A percentile compares a stretch with the other conserved stretches of the same genome.
Conservation (phyloP, 768 basidiomycete genomes). For the Rhizopogon vulgaris region DNA sequence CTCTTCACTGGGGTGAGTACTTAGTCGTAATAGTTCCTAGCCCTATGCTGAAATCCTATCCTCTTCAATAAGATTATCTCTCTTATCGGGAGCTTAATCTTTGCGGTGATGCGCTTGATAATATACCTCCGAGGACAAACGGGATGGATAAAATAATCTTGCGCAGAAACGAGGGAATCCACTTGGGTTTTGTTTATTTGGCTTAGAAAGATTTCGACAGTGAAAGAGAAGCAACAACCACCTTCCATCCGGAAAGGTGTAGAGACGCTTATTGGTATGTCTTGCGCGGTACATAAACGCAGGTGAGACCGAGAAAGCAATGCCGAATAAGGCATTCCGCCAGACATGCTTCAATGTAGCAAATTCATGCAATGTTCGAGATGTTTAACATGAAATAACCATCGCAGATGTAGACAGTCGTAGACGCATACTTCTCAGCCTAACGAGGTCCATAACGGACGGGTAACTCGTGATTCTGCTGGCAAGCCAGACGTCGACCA, state of each 20-base stretch:
- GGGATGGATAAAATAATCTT: not conserved
- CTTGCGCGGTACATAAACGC: constrained; percentile 8
- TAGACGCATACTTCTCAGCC: constrained; percentile 21
- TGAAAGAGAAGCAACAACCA: too few species aligned
- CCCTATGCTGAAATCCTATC: not conserved
- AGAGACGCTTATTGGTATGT: constrained; percentile 8
- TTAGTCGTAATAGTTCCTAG: not conserved
- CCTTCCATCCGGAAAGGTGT: too few species aligned
- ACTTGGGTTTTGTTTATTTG: too few species aligned
- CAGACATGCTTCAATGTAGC: constrained; percentile 21
- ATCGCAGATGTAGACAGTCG: too few species aligned
- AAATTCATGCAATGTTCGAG: constrained; percentile 18
- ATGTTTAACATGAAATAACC: constrained; percentile 14
- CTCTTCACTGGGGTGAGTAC: constrained; percentile 41
- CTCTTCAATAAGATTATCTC: not conserved
- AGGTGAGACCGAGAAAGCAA: constrained; percentile 21
- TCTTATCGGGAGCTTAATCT: not conserved
- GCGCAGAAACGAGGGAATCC: too few species aligned
- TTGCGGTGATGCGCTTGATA: not conserved
- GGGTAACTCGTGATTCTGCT: constrained; percentile 20
- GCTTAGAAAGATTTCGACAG: too few species aligned
- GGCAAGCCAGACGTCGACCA: constrained; percentile 21
- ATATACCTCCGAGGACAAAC: not conserved
- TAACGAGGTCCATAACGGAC: constrained; percentile 19
- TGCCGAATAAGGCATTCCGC: constrained; percentile 15